These are phyloP conservation scores for Lactarius tabidus DNA, from an alignment of 768 basidiomycete genomes.

Conservation along the genomic window DNA sequence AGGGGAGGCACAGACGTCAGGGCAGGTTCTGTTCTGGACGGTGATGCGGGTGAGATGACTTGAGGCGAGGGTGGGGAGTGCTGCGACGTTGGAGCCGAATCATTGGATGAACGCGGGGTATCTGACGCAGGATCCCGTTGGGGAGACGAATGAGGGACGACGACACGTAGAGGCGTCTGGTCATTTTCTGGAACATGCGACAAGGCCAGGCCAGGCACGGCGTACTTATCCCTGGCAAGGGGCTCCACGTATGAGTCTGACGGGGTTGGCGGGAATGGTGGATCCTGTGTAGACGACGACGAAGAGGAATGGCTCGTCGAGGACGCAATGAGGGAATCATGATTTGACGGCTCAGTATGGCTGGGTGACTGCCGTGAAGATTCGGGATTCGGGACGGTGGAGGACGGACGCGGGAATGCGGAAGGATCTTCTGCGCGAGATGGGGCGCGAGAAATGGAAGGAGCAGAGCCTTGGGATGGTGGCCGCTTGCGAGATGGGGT, in stretches of 20 bases:
- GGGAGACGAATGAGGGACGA: background rate
- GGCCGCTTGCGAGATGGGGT: constrained; percentile 27
- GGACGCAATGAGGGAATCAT: constrained; percentile 19
- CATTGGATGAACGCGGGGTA: background rate
- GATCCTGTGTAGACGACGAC: constrained; percentile 31
- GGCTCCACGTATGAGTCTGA: constrained; percentile 21
- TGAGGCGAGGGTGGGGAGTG: background rate
- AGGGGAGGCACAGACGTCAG: constrained; percentile 1
- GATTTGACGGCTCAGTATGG: constrained; percentile 2
- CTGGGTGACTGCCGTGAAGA: background rate
- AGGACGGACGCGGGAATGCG: background rate
- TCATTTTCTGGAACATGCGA: background rate
- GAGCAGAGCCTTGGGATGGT: constrained; percentile 29
- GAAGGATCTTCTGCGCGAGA: constrained; percentile 18
- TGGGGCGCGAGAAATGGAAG: constrained; percentile 24
- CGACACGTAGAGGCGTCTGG: background rate
- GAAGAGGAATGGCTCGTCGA: constrained; percentile 31
- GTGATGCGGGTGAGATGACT: background rate
- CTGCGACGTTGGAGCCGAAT: too few relatives aligned
- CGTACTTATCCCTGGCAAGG: constrained; percentile 3
- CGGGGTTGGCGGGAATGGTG: constrained; percentile 28
- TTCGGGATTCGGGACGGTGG: constrained; percentile 6
- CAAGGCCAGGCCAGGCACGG: background rate
- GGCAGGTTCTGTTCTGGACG: background rate
- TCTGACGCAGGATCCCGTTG: background rate